These are phyloP conservation scores for Cryptococcus deneoformans DNA, from an alignment of 1,284 basidiomycete genomes.

Conservation along the genomic window DNA sequence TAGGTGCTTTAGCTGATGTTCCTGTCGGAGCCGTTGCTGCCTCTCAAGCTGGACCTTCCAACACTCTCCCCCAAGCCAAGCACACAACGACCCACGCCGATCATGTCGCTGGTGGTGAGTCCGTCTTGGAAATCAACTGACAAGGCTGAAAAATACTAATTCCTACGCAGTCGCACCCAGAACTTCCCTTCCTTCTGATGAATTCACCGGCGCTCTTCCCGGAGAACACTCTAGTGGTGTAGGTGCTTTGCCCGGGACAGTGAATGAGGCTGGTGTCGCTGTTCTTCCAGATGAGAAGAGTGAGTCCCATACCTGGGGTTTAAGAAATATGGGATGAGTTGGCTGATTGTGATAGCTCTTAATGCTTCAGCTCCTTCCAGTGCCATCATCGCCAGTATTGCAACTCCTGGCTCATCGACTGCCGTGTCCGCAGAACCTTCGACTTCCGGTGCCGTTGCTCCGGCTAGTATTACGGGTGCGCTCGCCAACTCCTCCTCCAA, in stretches of 20 bases:
- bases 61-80: too few relatives aligned
- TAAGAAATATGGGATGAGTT: background rate
- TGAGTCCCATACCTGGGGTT: constrained; percentile 11
- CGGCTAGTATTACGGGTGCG: background rate
- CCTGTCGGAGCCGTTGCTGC: background rate
- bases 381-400: background rate
- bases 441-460: background rate
- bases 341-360: background rate
- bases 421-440: background rate
- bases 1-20: constrained; percentile 2
- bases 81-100: too few relatives aligned
- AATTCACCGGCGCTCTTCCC: constrained; percentile 29
- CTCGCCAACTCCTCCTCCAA: background rate
- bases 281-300: constrained; percentile 51
- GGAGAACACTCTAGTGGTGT: constrained; percentile 44
- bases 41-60: too few relatives aligned
- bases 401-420: background rate
- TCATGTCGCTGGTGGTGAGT: too few relatives aligned
- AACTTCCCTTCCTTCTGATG: constrained; percentile 28
- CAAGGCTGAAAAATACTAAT: background rate
- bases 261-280: constrained; percentile 49
- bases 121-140: too few relatives aligned
- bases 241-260: constrained; percentile 49
- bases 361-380: background rate
- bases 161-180: constrained; percentile 9